Evolutionary conservation across 805 yeast genomes (phyloP), one percentile per base, ranked within the genome.

Genomic region (Saturnispora sekii): DNA sequence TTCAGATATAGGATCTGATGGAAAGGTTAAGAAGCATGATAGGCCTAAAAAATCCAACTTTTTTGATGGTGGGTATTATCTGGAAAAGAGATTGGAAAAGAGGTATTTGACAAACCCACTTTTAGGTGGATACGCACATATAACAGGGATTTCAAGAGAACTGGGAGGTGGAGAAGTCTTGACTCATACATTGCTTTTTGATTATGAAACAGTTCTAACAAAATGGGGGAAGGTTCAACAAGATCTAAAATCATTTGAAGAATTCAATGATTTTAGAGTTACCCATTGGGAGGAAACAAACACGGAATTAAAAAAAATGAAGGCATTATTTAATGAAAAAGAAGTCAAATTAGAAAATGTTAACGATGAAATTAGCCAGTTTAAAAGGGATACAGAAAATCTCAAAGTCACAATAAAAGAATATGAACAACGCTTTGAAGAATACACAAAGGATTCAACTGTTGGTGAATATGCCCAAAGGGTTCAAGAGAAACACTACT

Each of bases 51-150:
- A 7, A 14, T 16, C 15, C 10, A 18, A 28, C 10, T 43, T 43
- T 14, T 43, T 43, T 37, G 32, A 43, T 26, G 45, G 45, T n/a
- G 45, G 45, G 10, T 81, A 72, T 55, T 84, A 84, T 54, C 76
- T 77, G 40, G 55, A 67, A 21, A 81, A 80, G 60, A 67, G 93
- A 51, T 64, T 81, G 42, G 74, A 76, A 51, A 77, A 74, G 63
- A 79, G 78, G 48, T 84, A 84, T 56, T 70, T 83, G 6, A 70
- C 81, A 21, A 84, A 84, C 54, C 89, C 93, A 1, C 60, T 81
- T 36, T 73, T 70, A 43, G 50, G 49, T 11, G 56, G 63, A 21
- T 56, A 57, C 35, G 56, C 59, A 31, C 50, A 50, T 32, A 46
- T 65, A n/a, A 61, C 66, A 2, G 72, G 72, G 1, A 64, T 66